Evolutionary conservation across 129 eudicot genomes (phyloP), one percentile per base, ranked within the genome.

Genomic region (Flaveria sonorensis): DNA sequence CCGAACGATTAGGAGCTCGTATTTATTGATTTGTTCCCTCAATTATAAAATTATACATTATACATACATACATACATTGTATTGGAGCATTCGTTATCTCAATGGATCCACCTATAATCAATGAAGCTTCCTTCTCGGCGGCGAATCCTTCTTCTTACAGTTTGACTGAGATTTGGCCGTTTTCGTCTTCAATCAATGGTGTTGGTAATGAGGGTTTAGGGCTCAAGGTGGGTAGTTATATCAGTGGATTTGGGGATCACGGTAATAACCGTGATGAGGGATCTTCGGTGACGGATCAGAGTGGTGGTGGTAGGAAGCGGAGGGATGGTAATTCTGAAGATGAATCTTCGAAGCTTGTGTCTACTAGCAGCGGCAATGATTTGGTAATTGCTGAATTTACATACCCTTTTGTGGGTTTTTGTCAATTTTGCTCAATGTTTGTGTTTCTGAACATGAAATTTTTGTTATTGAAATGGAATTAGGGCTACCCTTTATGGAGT

Each of bases 71-170:
- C 10, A 51, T 48, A 48, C 53, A 48, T 48, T 48, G 53, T 45
- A 48, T 48, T 12, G 53, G 13, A 4, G 39, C 5, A 32, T 32
- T 45, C 3, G 7, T 43, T 19, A 20, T 55, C 23, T 0, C 73
- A 82, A 85, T 93, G 98, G 98, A 93, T 85, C 98, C 91, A 59
- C 95, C 96, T 1, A 81, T 93, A 70, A 81, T 90, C 4, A 90
- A 82, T 45, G 97, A 88, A 73, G 73, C 85, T 5, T 90, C 96
- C 7, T 90, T 93, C 73, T 80, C 95, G 2, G 85, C 95, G 3
- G 89, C 96, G 2, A 90, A 90, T 69, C 98, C 98, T 36, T 83
- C 96, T 20, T 88, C 96, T 12, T 90, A 86, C 80, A 88, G 87
- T 43, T 79, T 93, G 74, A 86, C 92, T 50, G 98, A 89, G 88